Percentiles rank a stretch among this genome's conserved stretches.
Conservation (phyloP, 495 filamentous ascomycete species). For the Hypoxylon rickii region DNA sequence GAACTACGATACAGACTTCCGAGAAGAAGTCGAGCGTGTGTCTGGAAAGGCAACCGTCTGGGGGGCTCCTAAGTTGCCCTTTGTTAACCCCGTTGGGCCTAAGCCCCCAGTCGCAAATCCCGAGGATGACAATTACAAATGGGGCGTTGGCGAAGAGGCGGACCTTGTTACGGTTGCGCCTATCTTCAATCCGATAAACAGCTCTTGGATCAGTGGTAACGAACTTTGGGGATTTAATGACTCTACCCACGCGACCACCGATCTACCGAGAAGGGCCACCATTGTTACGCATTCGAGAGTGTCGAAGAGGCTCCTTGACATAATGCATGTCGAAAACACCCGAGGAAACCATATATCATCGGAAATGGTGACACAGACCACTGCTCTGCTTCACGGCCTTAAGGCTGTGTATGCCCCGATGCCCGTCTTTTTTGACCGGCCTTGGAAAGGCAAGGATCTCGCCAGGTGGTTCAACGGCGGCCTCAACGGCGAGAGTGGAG, state of each 20-base stretch:
- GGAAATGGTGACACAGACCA: slow-evolving; percentile 71
- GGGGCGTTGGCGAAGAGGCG: slow-evolving; percentile 78
- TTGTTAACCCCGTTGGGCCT: slow-evolving; percentile 64
- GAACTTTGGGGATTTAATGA: slow-evolving; percentile 65
- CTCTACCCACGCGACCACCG: slow-evolving; percentile 46
- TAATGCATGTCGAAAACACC: slow-evolving; percentile 66
- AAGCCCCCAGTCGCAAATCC: slow-evolving; percentile 57
- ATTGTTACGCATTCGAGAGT: slow-evolving; percentile 70
- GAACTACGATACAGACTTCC: slow-evolving; percentile 58
- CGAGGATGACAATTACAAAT: slow-evolving; percentile 65
- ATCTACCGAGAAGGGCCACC: slow-evolving; percentile 66
- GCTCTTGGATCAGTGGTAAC: slow-evolving; percentile 65
- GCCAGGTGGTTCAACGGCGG: slow-evolving; percentile 67
- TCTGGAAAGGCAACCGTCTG: slow-evolving; percentile 59
- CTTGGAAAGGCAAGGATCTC: slow-evolving; percentile 60
- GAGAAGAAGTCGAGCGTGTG: slow-evolving; percentile 52
- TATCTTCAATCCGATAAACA: slow-evolving; percentile 68
- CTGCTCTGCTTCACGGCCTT: slow-evolving; percentile 69
- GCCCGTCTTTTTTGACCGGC: slow-evolving; percentile 69
- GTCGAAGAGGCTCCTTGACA: slow-evolving; percentile 63
- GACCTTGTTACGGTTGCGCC: slow-evolving; percentile 74
- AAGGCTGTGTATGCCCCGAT: slow-evolving; percentile 72
- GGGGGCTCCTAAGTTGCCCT: slow-evolving; percentile 60
- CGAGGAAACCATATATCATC: slow-evolving; percentile 66
- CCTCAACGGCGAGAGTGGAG: slow-evolving; percentile 51